Conservation (phyloP, 2,329 filamentous ascomycete genomes). For the Nothophaeocryptopus gaeumannii region DNA sequence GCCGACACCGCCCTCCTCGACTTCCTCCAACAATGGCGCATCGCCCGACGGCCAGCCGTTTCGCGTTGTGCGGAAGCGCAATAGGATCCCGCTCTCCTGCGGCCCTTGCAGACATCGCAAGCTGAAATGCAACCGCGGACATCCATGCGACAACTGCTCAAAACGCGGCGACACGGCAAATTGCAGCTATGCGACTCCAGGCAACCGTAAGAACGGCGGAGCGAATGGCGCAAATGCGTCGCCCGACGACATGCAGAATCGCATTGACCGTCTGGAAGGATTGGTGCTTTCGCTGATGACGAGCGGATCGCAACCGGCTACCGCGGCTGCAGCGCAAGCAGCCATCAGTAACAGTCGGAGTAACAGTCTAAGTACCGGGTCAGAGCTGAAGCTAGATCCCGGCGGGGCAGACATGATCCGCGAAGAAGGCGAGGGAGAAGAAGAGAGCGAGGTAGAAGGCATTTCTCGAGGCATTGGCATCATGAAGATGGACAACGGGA, state of each 20-base stretch:
- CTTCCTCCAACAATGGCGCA: constrained; percentile 70
- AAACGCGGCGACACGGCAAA: constrained; percentile 78
- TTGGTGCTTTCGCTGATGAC: constrained; percentile 93
- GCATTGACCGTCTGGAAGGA: constrained; percentile 91
- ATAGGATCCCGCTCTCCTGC: constrained; percentile 87
- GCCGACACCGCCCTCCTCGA: constrained; percentile 73
- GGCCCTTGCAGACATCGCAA: constrained; percentile 89
- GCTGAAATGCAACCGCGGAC: constrained; percentile 90
- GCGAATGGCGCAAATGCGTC: constrained; percentile 41
- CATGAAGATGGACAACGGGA: constrained; percentile 53
- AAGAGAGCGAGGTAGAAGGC: constrained; percentile 62
- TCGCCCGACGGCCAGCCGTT: constrained; percentile 79
- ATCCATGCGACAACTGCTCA: constrained; percentile 91
- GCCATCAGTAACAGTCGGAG: constrained; percentile 48
- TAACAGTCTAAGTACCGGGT: constrained; percentile 38
- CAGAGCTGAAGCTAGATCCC: constrained; percentile 50
- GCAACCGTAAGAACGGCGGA: constrained; percentile 67
- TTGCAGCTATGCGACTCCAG: constrained; percentile 75
- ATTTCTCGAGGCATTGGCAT: constrained; percentile 52
- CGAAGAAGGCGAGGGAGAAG: constrained; percentile 49
- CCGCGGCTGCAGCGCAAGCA: constrained; percentile 56
- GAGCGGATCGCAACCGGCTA: constrained; percentile 62
- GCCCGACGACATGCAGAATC: constrained; percentile 97
- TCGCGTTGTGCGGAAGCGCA: constrained; percentile 85
- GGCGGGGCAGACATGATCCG: constrained; percentile 56